Evolutionary conservation across 371 early-diverging fungal genomes (phyloP), one percentile per base, ranked within the genome.

Genomic region (Mortierella sp.): DNA sequence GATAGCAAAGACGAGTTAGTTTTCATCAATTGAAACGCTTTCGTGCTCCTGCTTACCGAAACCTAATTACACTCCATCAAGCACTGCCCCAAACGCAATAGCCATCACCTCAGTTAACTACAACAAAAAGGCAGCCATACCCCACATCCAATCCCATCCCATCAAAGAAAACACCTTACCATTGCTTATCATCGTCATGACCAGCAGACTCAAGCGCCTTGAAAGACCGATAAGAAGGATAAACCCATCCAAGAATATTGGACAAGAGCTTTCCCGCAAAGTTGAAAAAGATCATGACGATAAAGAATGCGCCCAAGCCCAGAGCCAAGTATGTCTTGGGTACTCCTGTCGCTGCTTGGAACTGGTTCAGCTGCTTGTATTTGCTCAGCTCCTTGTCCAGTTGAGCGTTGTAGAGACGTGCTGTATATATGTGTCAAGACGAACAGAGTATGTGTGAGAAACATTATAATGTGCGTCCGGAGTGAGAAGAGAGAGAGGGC

Each of bases 141-240:
- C 42, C 42, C 42, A 38, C 42, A 38, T 38, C 42, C 42, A 1
- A 38, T 38, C 42, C 42, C 42, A 38, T 38, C 16, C 6, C 63
- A 63, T 31, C 5, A 28, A 5, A 13, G 16, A 16, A 4, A 5
- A 31, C 7, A 63, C 19, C 85, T 71, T 91, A 82, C 97, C 98
- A 97, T 88, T 97, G 97, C 34, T 89, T 93, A 80, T 97, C 97
- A 84, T 97, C 97, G 7, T 91, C 90, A 63, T 90, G 95, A 34
- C 89, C 90, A 0, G 91, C 80, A 1, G 93, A 89, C 87, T 98
- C 98, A 75, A 98, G 94, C 31, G 97, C 98, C 83, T 94, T 92
- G 92, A 98, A 96, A 8, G 96, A 94, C 58, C 95, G 94, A 81
- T 96, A 98, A 2, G 97, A 96, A 55, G 98, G 97, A 88, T 97